Percentiles rank a stretch among this genome's conserved stretches.
These are phyloP conservation scores for Ustilaginoidea virens DNA, from an alignment of 2,329 filamentous ascomycete species.

Conservation along the genomic window DNA sequence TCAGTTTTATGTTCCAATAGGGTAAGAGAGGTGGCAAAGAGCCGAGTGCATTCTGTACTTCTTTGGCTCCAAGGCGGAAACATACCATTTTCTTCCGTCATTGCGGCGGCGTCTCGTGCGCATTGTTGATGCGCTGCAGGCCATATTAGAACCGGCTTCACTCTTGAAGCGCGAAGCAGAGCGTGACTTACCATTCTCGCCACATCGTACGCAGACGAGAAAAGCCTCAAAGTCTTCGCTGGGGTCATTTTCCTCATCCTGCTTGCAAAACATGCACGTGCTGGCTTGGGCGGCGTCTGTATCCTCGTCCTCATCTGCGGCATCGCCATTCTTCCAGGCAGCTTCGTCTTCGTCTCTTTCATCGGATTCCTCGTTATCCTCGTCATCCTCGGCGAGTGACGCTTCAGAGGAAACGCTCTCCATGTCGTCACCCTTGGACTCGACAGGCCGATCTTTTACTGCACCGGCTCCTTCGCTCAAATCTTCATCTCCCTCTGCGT, in stretches of 20 bases:
- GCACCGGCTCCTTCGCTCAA: slow-evolving; percentile 37
- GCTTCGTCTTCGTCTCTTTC: slow-evolving; percentile 28
- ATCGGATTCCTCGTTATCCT: slow-evolving; percentile 36
- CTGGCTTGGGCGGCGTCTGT: slow-evolving; percentile 17
- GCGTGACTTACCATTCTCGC: slow-evolving; percentile 58
- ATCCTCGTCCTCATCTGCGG: slow-evolving; percentile 6
- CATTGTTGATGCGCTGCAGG: slow-evolving; percentile 75
- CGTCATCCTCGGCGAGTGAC: slow-evolving; percentile 34
- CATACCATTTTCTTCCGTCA: slow-evolving; percentile 19
- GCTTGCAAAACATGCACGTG: slow-evolving; percentile 57
- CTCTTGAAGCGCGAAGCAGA: slow-evolving; percentile 7
- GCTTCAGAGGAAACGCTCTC: slow-evolving; percentile 32
- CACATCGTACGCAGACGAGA: slow-evolving; percentile 62
- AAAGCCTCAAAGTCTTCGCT: slow-evolving; percentile 69
- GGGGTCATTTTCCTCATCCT: slow-evolving; percentile 71
- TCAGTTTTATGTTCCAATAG: no score
- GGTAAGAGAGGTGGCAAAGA: no score
- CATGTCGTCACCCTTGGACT: slow-evolving; percentile 29
- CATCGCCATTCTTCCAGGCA: slow-evolving; percentile 5
- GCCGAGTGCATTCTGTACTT: slow-evolving; percentile 9
- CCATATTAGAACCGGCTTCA: slow-evolving; percentile 22
- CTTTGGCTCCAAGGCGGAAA: neutral
- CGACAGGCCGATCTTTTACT: slow-evolving; percentile 38
- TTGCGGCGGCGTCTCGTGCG: slow-evolving; percentile 47
- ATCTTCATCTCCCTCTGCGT: slow-evolving; percentile 17